phyloP scores from a whole-genome alignment of 805 yeast species.

The baker's yeast (Saccharomyces cerevisiae) region DNA sequence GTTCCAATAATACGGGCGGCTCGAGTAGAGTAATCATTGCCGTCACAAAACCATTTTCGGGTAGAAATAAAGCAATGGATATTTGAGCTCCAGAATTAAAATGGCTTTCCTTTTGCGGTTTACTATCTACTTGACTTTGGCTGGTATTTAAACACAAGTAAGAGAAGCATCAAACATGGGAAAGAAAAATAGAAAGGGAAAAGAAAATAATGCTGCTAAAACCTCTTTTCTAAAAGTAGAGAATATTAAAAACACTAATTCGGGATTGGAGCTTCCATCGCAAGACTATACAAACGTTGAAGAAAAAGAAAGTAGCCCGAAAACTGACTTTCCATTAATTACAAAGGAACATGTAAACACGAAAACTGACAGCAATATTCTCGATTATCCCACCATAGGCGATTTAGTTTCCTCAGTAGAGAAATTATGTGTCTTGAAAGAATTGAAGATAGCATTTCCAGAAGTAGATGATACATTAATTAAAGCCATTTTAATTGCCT shows the following conservation, averaged over 20 bases:
- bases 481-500: constrained; percentile 77
- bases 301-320: constrained; percentile 2
- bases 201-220: not conserved
- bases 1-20: constrained; percentile 4
- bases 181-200: not conserved
- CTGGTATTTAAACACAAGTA: not conserved
- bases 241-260: not conserved
- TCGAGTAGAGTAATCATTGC: not conserved
- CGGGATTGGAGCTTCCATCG: not conserved
- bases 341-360: constrained; percentile 1
- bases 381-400: constrained; percentile 1
- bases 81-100: not conserved
- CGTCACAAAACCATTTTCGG: not conserved
- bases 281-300: constrained; percentile 4
- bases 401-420: not conserved
- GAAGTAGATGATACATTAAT: constrained; percentile 58
- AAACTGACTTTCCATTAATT: constrained; percentile 10
- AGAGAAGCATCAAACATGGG: not conserved
- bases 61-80: not conserved
- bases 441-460: constrained; percentile 83
- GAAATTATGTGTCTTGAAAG: constrained; percentile 27
- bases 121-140: not conserved
- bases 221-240: not conserved
- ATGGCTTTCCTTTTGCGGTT: not conserved
- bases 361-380: constrained; percentile 5